phyloP scores from a whole-genome alignment of 2,329 filamentous ascomycete genomes.

The Hortaea sp. region DNA sequence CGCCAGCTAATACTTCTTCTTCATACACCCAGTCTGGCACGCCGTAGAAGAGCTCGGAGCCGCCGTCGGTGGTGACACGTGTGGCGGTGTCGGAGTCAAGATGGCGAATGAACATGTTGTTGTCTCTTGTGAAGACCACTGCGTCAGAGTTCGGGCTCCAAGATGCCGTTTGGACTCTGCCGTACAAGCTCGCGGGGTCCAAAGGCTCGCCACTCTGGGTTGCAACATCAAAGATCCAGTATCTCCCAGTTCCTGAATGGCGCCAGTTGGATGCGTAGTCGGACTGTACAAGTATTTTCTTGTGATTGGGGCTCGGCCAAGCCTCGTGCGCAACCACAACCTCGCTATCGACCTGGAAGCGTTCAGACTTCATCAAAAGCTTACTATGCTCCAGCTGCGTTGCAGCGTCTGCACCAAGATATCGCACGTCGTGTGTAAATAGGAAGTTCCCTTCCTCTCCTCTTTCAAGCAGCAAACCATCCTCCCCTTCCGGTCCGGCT shows the following conservation, averaged over 20 bases:
- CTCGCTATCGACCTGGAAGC: conserved; percentile 51
- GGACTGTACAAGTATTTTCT: conserved; percentile 74
- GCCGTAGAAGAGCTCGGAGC: conserved; percentile 83
- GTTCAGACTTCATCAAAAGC: conserved; percentile 62
- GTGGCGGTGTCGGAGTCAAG: conserved; percentile 50
- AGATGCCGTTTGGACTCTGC: conserved; percentile 68
- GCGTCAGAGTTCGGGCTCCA: conserved; percentile 86
- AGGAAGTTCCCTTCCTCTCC: conserved; percentile 57
- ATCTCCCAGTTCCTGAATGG: conserved; percentile 75
- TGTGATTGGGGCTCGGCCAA: conserved; percentile 73
- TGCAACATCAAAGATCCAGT: conserved; percentile 87
- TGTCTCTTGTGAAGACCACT: conserved; percentile 78
- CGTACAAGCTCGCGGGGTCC: conserved; percentile 55
- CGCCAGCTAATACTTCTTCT: conserved; percentile 68
- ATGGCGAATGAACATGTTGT: conserved; percentile 78
- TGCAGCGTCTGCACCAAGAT: conserved; percentile 35
- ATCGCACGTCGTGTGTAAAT: conserved; percentile 75
- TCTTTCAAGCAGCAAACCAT: conserved; percentile 74
- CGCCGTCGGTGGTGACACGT: conserved; percentile 78
- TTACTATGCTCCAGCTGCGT: conserved; percentile 43
- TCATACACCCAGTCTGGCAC: conserved; percentile 97
- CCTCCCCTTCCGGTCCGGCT: conserved; percentile 61
- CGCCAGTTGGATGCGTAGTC: conserved; percentile 70
- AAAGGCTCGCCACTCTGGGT: conserved; percentile 69
- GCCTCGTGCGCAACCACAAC: conserved; percentile 49